Percentiles rank a stretch among this genome's conserved stretches.
These are phyloP conservation scores for Globisporangium cederbergense DNA, from an alignment of 352 stramenopile genomes.

Conservation along the genomic window DNA sequence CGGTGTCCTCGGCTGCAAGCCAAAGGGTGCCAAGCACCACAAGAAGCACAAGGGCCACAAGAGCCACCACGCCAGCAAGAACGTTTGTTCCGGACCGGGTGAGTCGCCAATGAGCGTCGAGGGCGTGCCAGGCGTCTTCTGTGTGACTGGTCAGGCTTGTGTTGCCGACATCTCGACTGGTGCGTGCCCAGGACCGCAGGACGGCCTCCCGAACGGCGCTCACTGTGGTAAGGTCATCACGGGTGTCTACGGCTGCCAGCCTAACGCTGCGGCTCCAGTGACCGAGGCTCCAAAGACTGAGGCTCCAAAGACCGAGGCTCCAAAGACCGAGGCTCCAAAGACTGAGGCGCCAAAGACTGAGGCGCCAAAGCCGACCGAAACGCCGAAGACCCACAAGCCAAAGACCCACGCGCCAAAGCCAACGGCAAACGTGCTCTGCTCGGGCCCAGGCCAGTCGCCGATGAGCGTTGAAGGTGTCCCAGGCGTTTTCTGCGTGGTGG, in stretches of 20 bases:
- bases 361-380: background rate
- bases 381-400: background rate
- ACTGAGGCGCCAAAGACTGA: background rate
- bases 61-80: background rate
- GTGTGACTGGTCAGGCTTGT: conserved; percentile 16
- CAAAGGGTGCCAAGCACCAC: conserved; percentile 1
- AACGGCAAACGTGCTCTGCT: background rate
- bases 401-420: conserved; percentile 6
- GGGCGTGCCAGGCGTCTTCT: conserved; percentile 19
- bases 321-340: background rate
- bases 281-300: background rate
- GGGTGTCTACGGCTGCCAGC: conserved; percentile 6
- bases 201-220: conserved; percentile 15
- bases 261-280: background rate
- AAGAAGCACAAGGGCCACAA: conserved; percentile 5
- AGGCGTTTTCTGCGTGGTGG: conserved; percentile 4
- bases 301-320: background rate
- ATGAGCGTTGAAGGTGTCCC: conserved; percentile 16
- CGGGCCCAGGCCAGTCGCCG: background rate
- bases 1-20: conserved; percentile 24
- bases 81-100: conserved; percentile 2
- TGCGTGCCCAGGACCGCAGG: conserved; percentile 16
- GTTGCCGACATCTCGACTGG: conserved; percentile 16
- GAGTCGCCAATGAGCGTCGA: conserved; percentile 22
- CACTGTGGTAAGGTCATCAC: conserved; percentile 12